These are phyloP conservation scores for Nakazawaea pomicola DNA, from an alignment of 805 yeast species.

Conservation along the genomic window DNA sequence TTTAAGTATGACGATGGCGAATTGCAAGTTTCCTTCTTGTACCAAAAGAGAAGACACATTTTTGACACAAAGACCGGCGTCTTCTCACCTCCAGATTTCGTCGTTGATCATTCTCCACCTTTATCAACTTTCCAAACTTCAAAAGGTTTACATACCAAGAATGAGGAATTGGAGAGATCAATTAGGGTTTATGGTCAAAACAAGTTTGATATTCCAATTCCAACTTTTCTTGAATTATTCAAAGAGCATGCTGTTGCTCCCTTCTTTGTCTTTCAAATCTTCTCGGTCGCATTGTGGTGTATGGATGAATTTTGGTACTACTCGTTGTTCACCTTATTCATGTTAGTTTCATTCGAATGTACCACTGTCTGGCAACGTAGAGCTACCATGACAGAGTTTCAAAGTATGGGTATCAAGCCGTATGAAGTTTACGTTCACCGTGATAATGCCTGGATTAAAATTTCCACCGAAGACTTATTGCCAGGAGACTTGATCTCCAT, in stretches of 20 bases:
- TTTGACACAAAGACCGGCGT: constrained; percentile 46
- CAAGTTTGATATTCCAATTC: constrained; percentile 91
- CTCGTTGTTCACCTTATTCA: constrained; percentile 84
- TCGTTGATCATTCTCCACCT: constrained; percentile 55
- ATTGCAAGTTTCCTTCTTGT: constrained; percentile 64
- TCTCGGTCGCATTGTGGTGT: constrained; percentile 93
- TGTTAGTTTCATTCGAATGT: constrained; percentile 89
- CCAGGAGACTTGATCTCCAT: constrained; percentile 92
- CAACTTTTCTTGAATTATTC: constrained; percentile 84
- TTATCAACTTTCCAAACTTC: constrained; percentile 50
- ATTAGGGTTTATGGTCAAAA: constrained; percentile 74
- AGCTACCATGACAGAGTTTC: constrained; percentile 90
- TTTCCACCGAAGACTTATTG: constrained; percentile 68
- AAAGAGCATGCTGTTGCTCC: constrained; percentile 98
- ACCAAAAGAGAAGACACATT: constrained; percentile 89
- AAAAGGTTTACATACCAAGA: constrained; percentile 25
- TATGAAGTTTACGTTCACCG: constrained; percentile 73
- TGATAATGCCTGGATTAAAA: constrained; percentile 60
- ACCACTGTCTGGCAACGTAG: constrained; percentile 95
- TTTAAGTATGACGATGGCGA: constrained; percentile 52
- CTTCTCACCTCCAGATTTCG: constrained; percentile 81
- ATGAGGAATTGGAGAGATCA: constrained; percentile 28
- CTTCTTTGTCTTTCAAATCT: constrained; percentile 92
- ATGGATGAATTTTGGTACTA: constrained; percentile 97
- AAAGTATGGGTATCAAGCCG: constrained; percentile 96